Evolutionary conservation across 2,329 filamentous ascomycete genomes (phyloP).

Genomic region (Zymoseptoria passerinii): DNA sequence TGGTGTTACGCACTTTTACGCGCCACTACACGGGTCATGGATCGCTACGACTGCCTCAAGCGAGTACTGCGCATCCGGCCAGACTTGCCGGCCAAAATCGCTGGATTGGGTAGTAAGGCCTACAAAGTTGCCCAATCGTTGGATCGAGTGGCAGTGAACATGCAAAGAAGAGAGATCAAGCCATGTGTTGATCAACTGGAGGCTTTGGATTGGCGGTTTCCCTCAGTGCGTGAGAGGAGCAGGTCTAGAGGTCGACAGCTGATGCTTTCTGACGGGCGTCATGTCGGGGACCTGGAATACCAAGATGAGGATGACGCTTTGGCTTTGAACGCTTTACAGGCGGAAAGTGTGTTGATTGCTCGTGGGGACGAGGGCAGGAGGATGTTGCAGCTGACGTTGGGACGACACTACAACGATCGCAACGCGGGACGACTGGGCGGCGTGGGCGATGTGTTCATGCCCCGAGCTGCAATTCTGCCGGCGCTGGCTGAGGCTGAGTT

Average conservation of each 20-base stretch:
- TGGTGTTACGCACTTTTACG: constrained; percentile 8
- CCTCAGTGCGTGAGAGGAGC: background rate
- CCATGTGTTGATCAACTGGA: background rate
- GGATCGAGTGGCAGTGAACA: background rate
- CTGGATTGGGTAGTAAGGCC: constrained; percentile 5
- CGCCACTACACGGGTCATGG: background rate
- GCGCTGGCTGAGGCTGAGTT: background rate
- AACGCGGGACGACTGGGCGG: background rate
- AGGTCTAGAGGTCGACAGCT: background rate
- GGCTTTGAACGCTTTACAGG: background rate
- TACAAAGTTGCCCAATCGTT: constrained; percentile 2
- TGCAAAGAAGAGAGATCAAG: background rate
- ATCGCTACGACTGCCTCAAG: constrained; percentile 5
- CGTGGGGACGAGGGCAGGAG: constrained; percentile 3
- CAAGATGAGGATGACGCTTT: background rate
- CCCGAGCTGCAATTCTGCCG: background rate
- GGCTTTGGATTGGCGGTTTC: background rate
- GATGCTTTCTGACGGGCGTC: background rate
- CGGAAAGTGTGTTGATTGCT: background rate
- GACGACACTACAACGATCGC: constrained; percentile 2
- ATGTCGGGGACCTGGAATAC: background rate
- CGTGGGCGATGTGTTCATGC: background rate
- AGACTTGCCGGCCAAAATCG: constrained; percentile 4
- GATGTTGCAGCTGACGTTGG: constrained; percentile 8
- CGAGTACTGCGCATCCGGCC: constrained; percentile 2